Conservation (phyloP, 805 yeast species). For the Candida hungchunana region DNA sequence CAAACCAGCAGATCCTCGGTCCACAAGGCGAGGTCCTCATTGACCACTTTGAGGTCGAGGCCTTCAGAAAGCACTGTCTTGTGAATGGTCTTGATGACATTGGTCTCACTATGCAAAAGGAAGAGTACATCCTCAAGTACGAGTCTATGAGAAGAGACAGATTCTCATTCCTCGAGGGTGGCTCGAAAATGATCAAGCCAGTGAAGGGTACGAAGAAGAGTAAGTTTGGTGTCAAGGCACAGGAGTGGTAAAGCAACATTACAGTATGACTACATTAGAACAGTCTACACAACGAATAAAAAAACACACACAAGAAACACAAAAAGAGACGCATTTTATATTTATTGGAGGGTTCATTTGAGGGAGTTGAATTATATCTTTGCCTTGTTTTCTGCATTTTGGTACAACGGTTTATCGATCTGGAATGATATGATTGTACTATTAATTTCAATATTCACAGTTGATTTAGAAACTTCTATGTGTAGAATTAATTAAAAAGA, state of each 20-base stretch:
- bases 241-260: constrained; percentile 55
- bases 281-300: not conserved
- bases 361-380: not conserved
- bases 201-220: constrained; percentile 65
- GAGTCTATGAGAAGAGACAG: constrained; percentile 73
- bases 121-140: constrained; percentile 64
- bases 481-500: too few species aligned
- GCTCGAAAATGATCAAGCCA: constrained; percentile 65
- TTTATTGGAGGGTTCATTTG: constrained; percentile 5
- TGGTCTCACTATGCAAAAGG: constrained; percentile 91
- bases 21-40: constrained; percentile 70
- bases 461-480: too few species aligned
- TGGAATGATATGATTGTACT: constrained; percentile 17
- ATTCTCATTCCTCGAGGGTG: constrained; percentile 93
- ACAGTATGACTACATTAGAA: not conserved
- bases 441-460: not conserved
- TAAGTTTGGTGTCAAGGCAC: constrained; percentile 60
- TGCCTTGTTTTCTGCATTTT: constrained; percentile 1
- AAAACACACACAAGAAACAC: not conserved
- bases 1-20: constrained; percentile 72
- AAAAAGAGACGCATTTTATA: constrained; percentile 5
- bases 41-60: constrained; percentile 81
- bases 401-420: constrained; percentile 14
- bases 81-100: constrained; percentile 95
- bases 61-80: constrained; percentile 91